Evolutionary conservation across 768 basidiomycete genomes (phyloP).

Genomic region (Agrocybe chaxingu): DNA sequence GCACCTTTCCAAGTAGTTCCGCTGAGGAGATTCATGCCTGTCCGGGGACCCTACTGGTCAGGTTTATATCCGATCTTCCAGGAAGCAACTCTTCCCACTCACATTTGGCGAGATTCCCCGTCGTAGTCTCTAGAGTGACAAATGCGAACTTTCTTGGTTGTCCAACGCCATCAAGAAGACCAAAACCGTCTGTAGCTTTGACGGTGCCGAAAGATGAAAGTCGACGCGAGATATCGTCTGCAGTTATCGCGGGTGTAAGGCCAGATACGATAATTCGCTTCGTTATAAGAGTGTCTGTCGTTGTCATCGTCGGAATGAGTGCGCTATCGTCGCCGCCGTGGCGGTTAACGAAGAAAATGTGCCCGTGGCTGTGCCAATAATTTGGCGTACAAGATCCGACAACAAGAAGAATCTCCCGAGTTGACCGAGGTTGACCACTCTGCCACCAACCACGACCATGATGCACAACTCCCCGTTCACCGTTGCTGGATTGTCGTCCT

Average conservation of each 20-base stretch:
- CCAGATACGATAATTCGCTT: slow-evolving; percentile 77
- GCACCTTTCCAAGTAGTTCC: slow-evolving; percentile 89
- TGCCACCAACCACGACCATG: slow-evolving; percentile 2
- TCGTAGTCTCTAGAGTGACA: slow-evolving; percentile 65
- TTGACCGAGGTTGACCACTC: background rate
- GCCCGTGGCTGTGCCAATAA: slow-evolving; percentile 11
- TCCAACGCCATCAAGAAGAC: slow-evolving; percentile 58
- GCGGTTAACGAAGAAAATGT: background rate
- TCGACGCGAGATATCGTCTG: slow-evolving; percentile 52
- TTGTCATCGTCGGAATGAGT: background rate
- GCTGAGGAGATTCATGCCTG: slow-evolving; percentile 73
- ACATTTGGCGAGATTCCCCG: slow-evolving; percentile 65
- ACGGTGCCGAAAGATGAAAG: slow-evolving; percentile 69
- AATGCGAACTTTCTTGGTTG: slow-evolving; percentile 70
- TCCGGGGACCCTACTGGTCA: background rate
- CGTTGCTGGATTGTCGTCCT: slow-evolving; percentile 60
- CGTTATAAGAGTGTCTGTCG: slow-evolving; percentile 29
- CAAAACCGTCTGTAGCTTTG: slow-evolving; percentile 67
- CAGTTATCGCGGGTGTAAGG: slow-evolving; percentile 61
- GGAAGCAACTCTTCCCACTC: slow-evolving; percentile 18
- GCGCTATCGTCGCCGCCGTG: background rate
- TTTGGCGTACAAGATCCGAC: background rate
- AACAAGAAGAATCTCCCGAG: background rate
- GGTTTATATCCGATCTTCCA: slow-evolving; percentile 1
- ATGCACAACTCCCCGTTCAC: slow-evolving; percentile 48